phyloP scores from a whole-genome alignment of 2,329 filamentous ascomycete genomes.

The Colletotrichum sp. region DNA sequence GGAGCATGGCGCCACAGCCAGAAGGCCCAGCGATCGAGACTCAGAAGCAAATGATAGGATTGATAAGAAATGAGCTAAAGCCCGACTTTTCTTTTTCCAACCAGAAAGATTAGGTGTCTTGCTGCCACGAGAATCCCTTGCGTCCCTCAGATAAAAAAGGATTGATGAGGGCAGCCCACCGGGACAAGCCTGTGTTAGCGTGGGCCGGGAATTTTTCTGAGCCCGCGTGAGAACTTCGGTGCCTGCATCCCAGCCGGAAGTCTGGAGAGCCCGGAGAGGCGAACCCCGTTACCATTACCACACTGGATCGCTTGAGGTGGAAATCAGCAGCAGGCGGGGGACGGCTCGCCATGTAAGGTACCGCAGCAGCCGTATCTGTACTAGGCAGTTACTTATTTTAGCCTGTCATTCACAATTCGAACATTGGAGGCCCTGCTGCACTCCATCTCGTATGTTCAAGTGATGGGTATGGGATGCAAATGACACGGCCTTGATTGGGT shows the following conservation, averaged over 20 bases:
- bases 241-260: neutral
- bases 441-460: neutral
- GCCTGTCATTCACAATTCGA: neutral
- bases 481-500: neutral
- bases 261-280: neutral
- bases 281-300: slow-evolving; percentile 8
- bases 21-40: neutral
- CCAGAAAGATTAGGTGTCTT: neutral
- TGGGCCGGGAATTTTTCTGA: neutral
- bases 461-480: neutral
- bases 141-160: neutral
- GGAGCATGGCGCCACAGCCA: neutral
- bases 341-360: slow-evolving; percentile 1
- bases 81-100: neutral
- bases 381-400: slow-evolving; percentile 14
- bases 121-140: neutral
- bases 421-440: neutral
- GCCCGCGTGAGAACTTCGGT: neutral
- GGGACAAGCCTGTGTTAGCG: neutral
- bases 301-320: neutral
- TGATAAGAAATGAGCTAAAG: neutral
- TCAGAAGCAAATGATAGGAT: neutral
- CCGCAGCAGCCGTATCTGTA: neutral
- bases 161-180: neutral
- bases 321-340: neutral